A percentile compares a stretch with the other conserved stretches of the same genome.
Conservation (phyloP, 148 eudicot genomes). For the Silene conica region DNA sequence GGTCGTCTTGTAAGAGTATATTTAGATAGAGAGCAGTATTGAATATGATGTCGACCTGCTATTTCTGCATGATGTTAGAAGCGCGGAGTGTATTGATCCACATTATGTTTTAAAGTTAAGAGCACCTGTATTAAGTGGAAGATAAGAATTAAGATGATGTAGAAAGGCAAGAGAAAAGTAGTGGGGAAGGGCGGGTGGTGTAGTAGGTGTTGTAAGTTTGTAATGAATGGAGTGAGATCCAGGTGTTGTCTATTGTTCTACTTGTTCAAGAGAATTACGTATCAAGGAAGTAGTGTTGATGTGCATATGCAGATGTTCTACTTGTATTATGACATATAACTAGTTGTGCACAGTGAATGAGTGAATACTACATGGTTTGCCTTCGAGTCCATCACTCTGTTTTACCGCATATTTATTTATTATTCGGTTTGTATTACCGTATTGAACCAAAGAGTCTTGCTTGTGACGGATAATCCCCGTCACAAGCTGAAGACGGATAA, state of each 20-base stretch:
- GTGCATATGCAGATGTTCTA: neutral
- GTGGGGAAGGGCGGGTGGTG: neutral
- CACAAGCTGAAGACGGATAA: no score
- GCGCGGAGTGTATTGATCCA: neutral
- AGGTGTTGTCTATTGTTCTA: neutral
- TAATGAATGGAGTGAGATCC: conserved; percentile 1
- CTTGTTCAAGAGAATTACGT: conserved; percentile 2
- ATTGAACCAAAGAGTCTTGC: no score
- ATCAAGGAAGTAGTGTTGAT: neutral
- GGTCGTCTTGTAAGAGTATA: neutral
- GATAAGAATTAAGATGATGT: neutral
- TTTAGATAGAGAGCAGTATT: neutral
- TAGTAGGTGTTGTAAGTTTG: conserved; percentile 1
- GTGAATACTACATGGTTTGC: no score
- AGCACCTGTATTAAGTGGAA: neutral
- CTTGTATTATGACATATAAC: neutral
- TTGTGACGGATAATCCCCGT: no score
- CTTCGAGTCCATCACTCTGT: no score
- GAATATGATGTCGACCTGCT: neutral
- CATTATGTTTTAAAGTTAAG: neutral
- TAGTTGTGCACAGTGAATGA: no score
- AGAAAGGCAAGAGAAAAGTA: neutral
- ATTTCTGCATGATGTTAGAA: neutral
- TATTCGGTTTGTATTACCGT: neutral
- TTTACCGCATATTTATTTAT: no score